Conservation (phyloP, 805 yeast species). For the Candida parachauliodes region DNA sequence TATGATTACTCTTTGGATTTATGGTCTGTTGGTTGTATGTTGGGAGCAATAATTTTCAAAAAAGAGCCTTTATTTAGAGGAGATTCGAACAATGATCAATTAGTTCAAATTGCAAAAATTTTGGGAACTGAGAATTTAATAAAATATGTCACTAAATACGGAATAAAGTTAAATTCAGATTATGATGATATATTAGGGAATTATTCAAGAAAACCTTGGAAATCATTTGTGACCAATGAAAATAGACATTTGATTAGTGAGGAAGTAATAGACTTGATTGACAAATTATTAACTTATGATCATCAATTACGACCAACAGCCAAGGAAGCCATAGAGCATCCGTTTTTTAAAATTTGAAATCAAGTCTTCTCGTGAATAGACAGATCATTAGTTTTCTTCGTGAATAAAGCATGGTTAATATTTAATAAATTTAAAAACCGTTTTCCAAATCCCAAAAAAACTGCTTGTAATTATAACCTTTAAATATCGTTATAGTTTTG, state of each 20-base stretch:
- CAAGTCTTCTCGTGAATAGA: too few species aligned
- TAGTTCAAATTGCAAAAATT: conserved; percentile 83
- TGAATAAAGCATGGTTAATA: too few species aligned
- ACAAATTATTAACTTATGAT: conserved; percentile 75
- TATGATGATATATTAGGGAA: conserved; percentile 67
- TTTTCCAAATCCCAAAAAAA: conserved; percentile 21
- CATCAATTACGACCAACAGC: conserved; percentile 89
- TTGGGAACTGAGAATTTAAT: conserved; percentile 80
- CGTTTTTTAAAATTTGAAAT: conserved; percentile 27
- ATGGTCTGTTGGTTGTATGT: conserved; percentile 93
- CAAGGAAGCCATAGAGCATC: conserved; percentile 78
- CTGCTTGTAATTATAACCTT: conserved; percentile 21
- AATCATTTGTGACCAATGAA: conserved; percentile 62
- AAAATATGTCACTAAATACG: conserved; percentile 67
- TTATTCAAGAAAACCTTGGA: conserved; percentile 86
- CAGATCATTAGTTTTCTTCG: too few species aligned
- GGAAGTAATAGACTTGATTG: conserved; percentile 79
- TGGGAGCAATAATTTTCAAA: conserved; percentile 85
- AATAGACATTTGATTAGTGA: conserved; percentile 63
- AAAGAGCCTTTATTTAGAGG: conserved; percentile 94
- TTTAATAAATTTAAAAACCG: conserved; percentile 13
- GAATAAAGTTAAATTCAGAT: conserved; percentile 66
- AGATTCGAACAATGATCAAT: conserved; percentile 83
- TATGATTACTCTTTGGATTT: conserved; percentile 89
- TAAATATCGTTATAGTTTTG: conserved; percentile 19